A percentile compares a stretch with the other conserved stretches of the same genome.
Evolutionary conservation across 805 yeast species (phyloP).

Genomic region (Pichia heedii): DNA sequence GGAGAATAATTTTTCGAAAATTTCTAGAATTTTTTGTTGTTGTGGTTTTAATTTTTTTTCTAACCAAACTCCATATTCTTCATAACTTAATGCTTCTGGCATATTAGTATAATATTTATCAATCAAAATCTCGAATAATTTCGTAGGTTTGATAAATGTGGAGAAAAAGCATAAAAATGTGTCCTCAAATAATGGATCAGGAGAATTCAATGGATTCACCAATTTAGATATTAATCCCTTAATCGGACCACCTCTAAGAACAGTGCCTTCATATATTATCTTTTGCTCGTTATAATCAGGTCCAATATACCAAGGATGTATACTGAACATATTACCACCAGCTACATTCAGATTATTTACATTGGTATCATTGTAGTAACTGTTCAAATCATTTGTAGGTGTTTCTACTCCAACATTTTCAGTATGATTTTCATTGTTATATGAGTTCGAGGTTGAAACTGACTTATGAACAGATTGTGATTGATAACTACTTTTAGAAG

Average conservation of each 20-base stretch:
- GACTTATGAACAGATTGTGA: conserved; percentile 26
- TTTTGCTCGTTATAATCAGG: conserved; percentile 47
- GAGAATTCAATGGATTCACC: conserved; percentile 61
- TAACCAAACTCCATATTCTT: conserved; percentile 72
- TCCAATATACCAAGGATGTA: conserved; percentile 61
- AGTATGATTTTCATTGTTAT: conserved; percentile 18
- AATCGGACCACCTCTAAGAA: conserved; percentile 77
- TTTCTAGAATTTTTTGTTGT: conserved; percentile 53
- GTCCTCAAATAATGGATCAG: conserved; percentile 50
- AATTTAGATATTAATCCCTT: conserved; percentile 72
- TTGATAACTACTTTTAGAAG: conserved; percentile 16
- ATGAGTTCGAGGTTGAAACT: conserved; percentile 7
- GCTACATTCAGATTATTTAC: conserved; percentile 14
- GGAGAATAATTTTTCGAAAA: conserved; percentile 58
- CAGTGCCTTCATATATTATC: conserved; percentile 54
- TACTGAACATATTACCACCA: no score
- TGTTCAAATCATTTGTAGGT: not conserved
- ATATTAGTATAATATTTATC: conserved; percentile 63
- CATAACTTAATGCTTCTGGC: conserved; percentile 81
- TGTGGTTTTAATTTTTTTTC: conserved; percentile 61
- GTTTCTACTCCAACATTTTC: not conserved
- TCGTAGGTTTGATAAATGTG: conserved; percentile 60
- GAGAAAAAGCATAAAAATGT: conserved; percentile 69
- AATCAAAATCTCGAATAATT: conserved; percentile 49
- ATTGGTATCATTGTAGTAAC: not conserved